Evolutionary conservation across 1,284 basidiomycete genomes (phyloP).

Genomic region (Ganoderma boninense): DNA sequence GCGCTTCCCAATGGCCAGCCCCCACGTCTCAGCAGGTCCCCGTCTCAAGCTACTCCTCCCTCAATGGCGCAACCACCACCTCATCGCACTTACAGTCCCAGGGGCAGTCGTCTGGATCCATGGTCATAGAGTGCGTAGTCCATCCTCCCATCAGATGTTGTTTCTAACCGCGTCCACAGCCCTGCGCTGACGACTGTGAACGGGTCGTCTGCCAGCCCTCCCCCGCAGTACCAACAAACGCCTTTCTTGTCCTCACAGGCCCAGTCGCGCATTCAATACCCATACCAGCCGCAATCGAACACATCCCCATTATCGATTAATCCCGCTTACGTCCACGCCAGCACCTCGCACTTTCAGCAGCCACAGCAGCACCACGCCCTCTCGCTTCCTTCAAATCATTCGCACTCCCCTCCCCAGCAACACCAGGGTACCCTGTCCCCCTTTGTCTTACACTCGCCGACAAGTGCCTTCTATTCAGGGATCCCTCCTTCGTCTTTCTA

Average conservation of each 20-base stretch:
- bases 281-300: constrained; percentile 49
- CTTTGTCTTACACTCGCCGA: constrained; percentile 67
- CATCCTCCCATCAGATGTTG: neutral
- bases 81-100: constrained; percentile 40
- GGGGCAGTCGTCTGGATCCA: constrained; percentile 34
- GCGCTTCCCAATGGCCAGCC: constrained; percentile 52
- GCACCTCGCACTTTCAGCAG: constrained; percentile 48
- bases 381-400: constrained; percentile 34
- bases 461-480: constrained; percentile 46
- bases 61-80: constrained; percentile 72
- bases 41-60: constrained; percentile 74
- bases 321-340: constrained; percentile 41
- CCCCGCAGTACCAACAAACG: constrained; percentile 47
- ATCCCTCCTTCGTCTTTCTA: constrained; percentile 51
- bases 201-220: constrained; percentile 41
- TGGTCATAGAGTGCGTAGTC: constrained; percentile 63
- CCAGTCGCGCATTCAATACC: constrained; percentile 47
- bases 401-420: constrained; percentile 38
- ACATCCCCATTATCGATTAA: constrained; percentile 46
- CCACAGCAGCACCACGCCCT: constrained; percentile 44
- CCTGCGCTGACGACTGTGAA: constrained; percentile 61
- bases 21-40: constrained; percentile 57
- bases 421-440: constrained; percentile 71
- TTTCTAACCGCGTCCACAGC: constrained; percentile 41
- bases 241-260: constrained; percentile 40